Evolutionary conservation across 495 filamentous ascomycete species (phyloP), one percentile per base, ranked within the genome.

Genomic region (Aspergillus sparsus): DNA sequence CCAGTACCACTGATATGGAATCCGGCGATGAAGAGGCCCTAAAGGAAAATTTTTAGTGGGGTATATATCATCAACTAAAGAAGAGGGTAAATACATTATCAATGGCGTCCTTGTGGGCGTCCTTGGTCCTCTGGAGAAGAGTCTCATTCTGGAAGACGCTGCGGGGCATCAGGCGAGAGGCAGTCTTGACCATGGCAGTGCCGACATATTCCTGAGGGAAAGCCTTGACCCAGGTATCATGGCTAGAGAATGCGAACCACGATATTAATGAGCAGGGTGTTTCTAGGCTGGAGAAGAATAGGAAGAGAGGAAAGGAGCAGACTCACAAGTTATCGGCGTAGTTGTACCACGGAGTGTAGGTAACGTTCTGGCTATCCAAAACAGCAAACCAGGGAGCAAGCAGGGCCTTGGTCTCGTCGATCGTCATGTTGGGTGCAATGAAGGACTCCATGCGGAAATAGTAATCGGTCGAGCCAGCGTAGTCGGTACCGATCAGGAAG

Each of bases 91-190:
- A 27, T 27, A 27, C 54, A 7, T 64, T 46, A 10, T 60, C 69
- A 45, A 83, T 60, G n/a, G 78, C 79, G 53, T 77, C 64, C 10
- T 75, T 75, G 27, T 82, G 76, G 6, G 76, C 77, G 6, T 71
- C 68, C 46, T 79, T 71, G 16, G 79, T 83, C 0, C 63, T 66
- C 53, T 75, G 71, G 45, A 75, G 68, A 16, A 72, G 71, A 7
- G 63, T 55, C 6, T 60, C 62, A 64, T 71, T 61, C 2, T 73
- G 68, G 66, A 75, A 84, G 66, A 81, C 77, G 5, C 60, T 59
- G 6, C 77, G 72, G 3, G 83, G 83, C 65, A 83, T 79, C 0
- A 85, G 72, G 13, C 83, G 80, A 7, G 80, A 83, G 3, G 72
- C 80, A 37, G 68, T 76, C 66, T 67, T 66, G 55, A 73, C 71